phyloP scores from a whole-genome alignment of 495 filamentous ascomycete genomes.

The Astrothelium macrocarpum region DNA sequence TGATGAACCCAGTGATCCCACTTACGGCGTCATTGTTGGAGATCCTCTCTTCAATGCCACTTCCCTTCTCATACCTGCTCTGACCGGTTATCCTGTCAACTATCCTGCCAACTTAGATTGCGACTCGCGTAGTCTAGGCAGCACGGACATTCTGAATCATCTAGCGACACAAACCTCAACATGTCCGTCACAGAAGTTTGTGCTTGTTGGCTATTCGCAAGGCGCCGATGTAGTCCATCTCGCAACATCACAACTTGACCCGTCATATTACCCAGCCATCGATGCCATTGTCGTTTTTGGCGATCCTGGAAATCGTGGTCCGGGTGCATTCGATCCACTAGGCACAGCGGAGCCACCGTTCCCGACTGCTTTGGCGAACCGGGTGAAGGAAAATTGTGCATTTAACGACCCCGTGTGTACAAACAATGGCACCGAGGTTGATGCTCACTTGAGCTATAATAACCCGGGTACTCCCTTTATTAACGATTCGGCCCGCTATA shows the following conservation, averaged over 20 bases:
- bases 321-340: neutral
- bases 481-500: neutral
- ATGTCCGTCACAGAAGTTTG: conserved; percentile 25
- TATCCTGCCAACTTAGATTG: conserved; percentile 5
- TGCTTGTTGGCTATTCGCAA: conserved; percentile 25
- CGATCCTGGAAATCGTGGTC: neutral
- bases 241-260: conserved; percentile 10
- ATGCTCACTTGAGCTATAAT: neutral
- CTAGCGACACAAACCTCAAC: conserved; percentile 5
- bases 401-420: neutral
- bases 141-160: neutral
- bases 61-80: neutral
- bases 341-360: neutral
- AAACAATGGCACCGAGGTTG: neutral
- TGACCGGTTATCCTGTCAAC: conserved; percentile 6
- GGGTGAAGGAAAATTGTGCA: neutral
- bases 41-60: conserved; percentile 1
- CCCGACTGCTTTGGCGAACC: neutral
- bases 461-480: neutral
- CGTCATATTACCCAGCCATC: conserved; percentile 5
- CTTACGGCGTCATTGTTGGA: conserved; percentile 8
- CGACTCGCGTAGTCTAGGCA: neutral
- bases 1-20: neutral
- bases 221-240: conserved; percentile 25
- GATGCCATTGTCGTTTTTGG: neutral